A percentile compares a stretch with the other conserved stretches of the same genome.
These are phyloP conservation scores for Nakazawaea siamensis DNA, from an alignment of 805 yeast species.

Conservation along the genomic window DNA sequence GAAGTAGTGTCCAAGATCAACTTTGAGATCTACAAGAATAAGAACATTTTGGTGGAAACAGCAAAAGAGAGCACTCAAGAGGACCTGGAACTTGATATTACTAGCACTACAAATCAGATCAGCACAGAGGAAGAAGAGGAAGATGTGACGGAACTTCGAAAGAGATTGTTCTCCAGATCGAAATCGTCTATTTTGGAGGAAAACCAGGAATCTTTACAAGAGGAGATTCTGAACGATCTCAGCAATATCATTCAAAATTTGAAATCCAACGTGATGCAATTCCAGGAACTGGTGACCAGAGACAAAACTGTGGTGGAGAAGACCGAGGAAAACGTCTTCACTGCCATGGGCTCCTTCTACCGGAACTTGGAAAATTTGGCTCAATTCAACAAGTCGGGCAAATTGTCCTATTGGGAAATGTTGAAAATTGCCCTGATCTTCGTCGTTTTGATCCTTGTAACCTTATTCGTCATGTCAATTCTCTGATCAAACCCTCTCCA, in stretches of 20 bases:
- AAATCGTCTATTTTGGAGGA: constrained; percentile 1
- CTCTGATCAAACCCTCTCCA: background rate
- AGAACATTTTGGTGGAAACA: background rate
- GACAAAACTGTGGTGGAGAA: constrained; percentile 2
- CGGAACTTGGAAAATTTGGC: constrained; percentile 1
- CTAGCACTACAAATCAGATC: background rate
- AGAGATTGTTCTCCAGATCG: constrained; percentile 3
- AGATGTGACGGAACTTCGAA: constrained; percentile 9
- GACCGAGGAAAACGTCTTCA: constrained; percentile 3
- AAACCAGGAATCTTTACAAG: constrained; percentile 8
- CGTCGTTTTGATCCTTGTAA: background rate
- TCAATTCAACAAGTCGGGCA: constrained; percentile 2
- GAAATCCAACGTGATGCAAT: background rate
- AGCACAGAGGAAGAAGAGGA: constrained; percentile 1
- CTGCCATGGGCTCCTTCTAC: background rate
- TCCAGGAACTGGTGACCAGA: constrained; percentile 1
- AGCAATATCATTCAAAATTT: constrained; percentile 1
- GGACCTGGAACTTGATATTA: background rate
- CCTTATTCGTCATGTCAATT: constrained; percentile 5
- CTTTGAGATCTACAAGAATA: background rate
- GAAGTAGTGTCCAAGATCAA: constrained; percentile 3
- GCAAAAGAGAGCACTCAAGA: background rate
- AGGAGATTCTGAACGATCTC: constrained; percentile 7
- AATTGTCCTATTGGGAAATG: constrained; percentile 8
- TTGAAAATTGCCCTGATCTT: constrained; percentile 2